Conservation (phyloP, 129 eudicot species). For the Lactuca sativa region DNA sequence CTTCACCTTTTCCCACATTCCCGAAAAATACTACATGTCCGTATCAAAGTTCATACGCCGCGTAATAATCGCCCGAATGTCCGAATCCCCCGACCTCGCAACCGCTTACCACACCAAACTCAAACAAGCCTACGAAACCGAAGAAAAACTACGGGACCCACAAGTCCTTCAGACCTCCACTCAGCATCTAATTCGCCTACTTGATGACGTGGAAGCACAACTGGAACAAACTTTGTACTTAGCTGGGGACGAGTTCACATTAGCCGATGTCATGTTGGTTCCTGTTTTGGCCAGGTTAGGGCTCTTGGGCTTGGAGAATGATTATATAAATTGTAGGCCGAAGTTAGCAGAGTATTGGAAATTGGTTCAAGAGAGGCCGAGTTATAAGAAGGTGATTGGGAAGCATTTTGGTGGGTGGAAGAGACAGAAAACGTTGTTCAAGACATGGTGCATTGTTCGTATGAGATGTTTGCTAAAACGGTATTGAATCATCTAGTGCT, state of each 20-base stretch:
- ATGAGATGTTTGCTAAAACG: conserved; percentile 58
- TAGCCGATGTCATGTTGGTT: conserved; percentile 75
- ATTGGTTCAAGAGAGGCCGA: conserved; percentile 58
- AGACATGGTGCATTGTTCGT: conserved; percentile 66
- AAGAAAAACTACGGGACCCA: conserved; percentile 60
- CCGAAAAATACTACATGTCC: conserved; percentile 54
- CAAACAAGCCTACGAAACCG: conserved; percentile 71
- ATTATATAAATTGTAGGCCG: conserved; percentile 51
- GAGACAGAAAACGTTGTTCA: conserved; percentile 59
- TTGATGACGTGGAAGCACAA: conserved; percentile 73
- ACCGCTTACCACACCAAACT: conserved; percentile 74
- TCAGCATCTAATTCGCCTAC: conserved; percentile 60
- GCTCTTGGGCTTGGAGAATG: conserved; percentile 57
- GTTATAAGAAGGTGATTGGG: conserved; percentile 78
- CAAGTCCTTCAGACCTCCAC: conserved; percentile 53
- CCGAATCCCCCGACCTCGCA: conserved; percentile 84
- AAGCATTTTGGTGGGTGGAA: conserved; percentile 78
- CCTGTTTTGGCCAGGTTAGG: conserved; percentile 65
- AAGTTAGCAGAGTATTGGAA: conserved; percentile 66
- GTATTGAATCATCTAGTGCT: conserved; percentile 33
- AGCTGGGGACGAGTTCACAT: conserved; percentile 65
- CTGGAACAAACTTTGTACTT: conserved; percentile 56
- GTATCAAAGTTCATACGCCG: conserved; percentile 75
- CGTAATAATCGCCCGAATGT: conserved; percentile 83
- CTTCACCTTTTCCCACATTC: conserved; percentile 82